Conservation (phyloP, 441 rosid species). For the Euphorbia celastroides region DNA sequence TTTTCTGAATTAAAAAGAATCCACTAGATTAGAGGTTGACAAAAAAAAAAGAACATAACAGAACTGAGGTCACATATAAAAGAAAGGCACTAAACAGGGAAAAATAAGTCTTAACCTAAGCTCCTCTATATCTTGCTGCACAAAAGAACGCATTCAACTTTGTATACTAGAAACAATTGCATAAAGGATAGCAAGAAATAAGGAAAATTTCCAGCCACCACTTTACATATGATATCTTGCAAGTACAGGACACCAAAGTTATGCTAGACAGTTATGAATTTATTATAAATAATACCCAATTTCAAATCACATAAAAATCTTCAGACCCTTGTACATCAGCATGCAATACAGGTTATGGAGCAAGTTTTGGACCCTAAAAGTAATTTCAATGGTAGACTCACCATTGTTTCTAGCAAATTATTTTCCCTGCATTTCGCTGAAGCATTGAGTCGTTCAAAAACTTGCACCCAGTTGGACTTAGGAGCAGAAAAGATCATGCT, state of each 20-base stretch:
- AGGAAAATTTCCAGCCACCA: background rate
- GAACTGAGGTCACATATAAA: background rate
- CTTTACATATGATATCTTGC: background rate
- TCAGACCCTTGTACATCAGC: background rate
- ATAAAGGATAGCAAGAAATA: background rate
- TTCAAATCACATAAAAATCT: background rate
- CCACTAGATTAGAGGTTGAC: background rate
- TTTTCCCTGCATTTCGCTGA: slow-evolving; percentile 29
- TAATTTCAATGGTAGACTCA: slow-evolving; percentile 16
- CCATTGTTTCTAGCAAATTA: slow-evolving; percentile 40
- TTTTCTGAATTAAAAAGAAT: background rate
- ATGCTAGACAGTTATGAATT: background rate
- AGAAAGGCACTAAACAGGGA: background rate
- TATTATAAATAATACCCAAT: background rate
- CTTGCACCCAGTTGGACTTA: slow-evolving; percentile 49
- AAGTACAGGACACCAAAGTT: background rate
- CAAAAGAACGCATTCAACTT: background rate
- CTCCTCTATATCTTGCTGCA: background rate
- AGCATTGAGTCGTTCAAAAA: slow-evolving; percentile 38
- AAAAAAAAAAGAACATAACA: background rate
- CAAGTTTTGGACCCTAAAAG: no score
- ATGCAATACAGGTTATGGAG: background rate
- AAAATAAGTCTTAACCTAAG: background rate
- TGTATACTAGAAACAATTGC: background rate
- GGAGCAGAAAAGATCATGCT: slow-evolving; percentile 69